Conservation (phyloP, 306 rosid genomes). For the Corylus avellana region DNA sequence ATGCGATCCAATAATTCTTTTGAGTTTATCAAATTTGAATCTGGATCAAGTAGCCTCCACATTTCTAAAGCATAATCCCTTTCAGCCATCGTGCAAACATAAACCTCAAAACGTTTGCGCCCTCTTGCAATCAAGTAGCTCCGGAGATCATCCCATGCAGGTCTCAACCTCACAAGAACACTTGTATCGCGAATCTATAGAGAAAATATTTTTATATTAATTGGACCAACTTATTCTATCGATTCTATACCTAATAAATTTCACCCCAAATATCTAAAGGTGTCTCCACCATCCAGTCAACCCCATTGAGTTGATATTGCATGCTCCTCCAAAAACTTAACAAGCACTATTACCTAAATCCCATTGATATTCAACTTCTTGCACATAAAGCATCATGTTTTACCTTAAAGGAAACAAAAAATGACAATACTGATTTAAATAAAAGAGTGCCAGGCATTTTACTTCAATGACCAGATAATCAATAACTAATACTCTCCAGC, state of each 20-base stretch:
- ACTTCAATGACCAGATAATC: slow-evolving; percentile 20
- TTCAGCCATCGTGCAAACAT: slow-evolving; percentile 99
- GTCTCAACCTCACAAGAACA: slow-evolving; percentile 98
- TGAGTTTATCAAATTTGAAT: slow-evolving; percentile 86
- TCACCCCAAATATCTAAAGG: slow-evolving; percentile 9
- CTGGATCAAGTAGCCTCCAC: slow-evolving; percentile 99
- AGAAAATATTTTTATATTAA: slow-evolving; percentile 14
- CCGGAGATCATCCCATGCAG: slow-evolving; percentile 99
- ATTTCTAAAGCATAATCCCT: slow-evolving; percentile 99
- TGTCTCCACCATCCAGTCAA: slow-evolving; percentile 16
- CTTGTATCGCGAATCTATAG: slow-evolving; percentile 95
- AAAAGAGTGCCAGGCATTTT: background rate
- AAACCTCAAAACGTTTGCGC: slow-evolving; percentile 99
- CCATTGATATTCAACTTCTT: background rate
- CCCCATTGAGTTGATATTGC: slow-evolving; percentile 6
- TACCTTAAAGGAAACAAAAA: background rate
- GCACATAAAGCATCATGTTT: background rate
- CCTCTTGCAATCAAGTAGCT: slow-evolving; percentile 96
- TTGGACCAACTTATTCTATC: slow-evolving; percentile 21
- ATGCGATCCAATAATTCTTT: slow-evolving; percentile 84
- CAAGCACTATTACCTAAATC: background rate
- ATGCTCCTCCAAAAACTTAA: background rate
- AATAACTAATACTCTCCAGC: slow-evolving; percentile 9
- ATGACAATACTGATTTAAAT: background rate
- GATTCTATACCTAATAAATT: slow-evolving; percentile 12